A percentile compares a stretch with the other conserved stretches of the same genome.
Evolutionary conservation across 257 asterid genomes (phyloP).

Genomic region (Penstemon newberryi): DNA sequence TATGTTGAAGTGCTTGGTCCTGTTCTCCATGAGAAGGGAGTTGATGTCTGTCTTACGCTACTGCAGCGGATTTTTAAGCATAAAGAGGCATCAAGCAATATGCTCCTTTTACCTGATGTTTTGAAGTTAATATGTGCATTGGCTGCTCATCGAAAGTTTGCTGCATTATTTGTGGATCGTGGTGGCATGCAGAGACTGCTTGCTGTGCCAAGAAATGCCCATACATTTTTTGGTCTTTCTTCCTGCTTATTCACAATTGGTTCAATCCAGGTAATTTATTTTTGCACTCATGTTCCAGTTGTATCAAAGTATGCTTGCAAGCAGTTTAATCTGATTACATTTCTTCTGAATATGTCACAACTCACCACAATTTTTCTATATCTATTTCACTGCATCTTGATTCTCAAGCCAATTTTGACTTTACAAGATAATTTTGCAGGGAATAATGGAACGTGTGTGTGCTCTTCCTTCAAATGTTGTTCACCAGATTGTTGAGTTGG

Average conservation of each 20-base stretch:
- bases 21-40: slow-evolving; percentile 95
- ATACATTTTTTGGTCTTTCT: slow-evolving; percentile 76
- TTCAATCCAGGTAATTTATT: slow-evolving; percentile 76
- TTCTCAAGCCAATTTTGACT: slow-evolving; percentile 20
- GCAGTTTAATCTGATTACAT: slow-evolving; percentile 8
- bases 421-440: slow-evolving; percentile 44
- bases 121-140: slow-evolving; percentile 86
- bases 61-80: slow-evolving; percentile 67
- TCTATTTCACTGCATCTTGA: not conserved
- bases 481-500: slow-evolving; percentile 80
- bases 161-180: slow-evolving; percentile 90
- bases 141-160: slow-evolving; percentile 94
- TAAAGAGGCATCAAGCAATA: slow-evolving; percentile 54
- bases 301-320: slow-evolving; percentile 22
- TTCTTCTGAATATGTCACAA: not conserved
- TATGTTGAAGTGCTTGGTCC: slow-evolving; percentile 99
- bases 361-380: not conserved
- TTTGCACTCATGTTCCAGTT: slow-evolving; percentile 3
- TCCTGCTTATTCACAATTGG: slow-evolving; percentile 92
- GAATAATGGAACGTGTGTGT: slow-evolving; percentile 98
- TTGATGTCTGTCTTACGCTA: slow-evolving; percentile 87
- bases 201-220: slow-evolving; percentile 63
- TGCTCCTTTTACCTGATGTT: slow-evolving; percentile 69
- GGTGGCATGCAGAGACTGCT: slow-evolving; percentile 93
- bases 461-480: slow-evolving; percentile 84